A percentile compares a stretch with the other conserved stretches of the same genome.
phyloP scores from a whole-genome alignment of 768 basidiomycete species.

The Suillus brevipes region DNA sequence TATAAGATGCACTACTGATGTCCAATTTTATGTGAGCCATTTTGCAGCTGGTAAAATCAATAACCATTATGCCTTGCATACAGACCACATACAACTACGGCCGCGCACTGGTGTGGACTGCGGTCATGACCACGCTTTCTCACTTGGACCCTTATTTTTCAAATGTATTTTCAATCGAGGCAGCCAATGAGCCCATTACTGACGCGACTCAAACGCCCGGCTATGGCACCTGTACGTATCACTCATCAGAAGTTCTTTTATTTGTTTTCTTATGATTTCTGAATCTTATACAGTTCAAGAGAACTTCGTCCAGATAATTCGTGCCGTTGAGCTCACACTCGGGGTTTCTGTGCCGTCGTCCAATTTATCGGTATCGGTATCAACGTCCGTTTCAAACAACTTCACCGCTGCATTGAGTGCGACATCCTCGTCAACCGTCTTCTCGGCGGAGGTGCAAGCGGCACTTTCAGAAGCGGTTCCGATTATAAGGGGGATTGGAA shows the following conservation, averaged over 20 bases:
- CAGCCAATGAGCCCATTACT: slow-evolving; percentile 79
- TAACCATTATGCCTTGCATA: slow-evolving; percentile 7
- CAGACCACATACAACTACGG: slow-evolving; percentile 73
- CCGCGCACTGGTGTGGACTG: slow-evolving; percentile 79
- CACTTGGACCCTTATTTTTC: slow-evolving; percentile 69
- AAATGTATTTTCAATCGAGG: slow-evolving; percentile 70
- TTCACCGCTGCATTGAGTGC: slow-evolving; percentile 36
- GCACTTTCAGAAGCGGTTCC: slow-evolving; percentile 39
- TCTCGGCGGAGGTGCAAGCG: slow-evolving; percentile 31
- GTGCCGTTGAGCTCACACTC: slow-evolving; percentile 60
- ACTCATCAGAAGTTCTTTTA: neutral
- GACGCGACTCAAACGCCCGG: slow-evolving; percentile 65
- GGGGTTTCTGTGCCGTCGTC: slow-evolving; percentile 44
- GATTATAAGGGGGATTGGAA: slow-evolving; percentile 35
- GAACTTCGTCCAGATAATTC: slow-evolving; percentile 67
- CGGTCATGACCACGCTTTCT: slow-evolving; percentile 71
- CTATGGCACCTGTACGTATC: slow-evolving; percentile 63
- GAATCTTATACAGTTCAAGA: slow-evolving; percentile 52
- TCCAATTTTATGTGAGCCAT: slow-evolving; percentile 68
- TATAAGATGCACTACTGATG: slow-evolving; percentile 61
- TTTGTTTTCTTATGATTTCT: slow-evolving; percentile 2
- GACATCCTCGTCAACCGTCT: slow-evolving; percentile 17
- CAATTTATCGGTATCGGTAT: slow-evolving; percentile 9
- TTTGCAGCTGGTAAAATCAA: neutral
- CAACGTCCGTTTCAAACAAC: slow-evolving; percentile 30